Percentiles rank a stretch among this genome's conserved stretches.
These are phyloP conservation scores for Ogataea polymorpha DNA, from an alignment of 805 yeast genomes.

Conservation along the genomic window DNA sequence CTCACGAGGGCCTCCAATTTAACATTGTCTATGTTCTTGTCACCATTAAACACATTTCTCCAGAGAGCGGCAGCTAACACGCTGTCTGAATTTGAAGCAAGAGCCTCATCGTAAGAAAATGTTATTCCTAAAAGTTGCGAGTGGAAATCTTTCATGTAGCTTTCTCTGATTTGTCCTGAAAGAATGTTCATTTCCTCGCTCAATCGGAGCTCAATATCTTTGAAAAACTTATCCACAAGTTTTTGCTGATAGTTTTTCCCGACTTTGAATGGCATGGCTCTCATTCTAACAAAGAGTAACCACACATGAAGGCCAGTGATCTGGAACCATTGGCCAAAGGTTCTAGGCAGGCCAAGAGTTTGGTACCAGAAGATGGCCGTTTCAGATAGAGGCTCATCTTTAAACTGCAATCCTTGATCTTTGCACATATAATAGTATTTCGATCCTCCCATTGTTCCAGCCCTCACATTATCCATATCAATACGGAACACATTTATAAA, in stretches of 20 bases:
- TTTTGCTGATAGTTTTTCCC: constrained; percentile 91
- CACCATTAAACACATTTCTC: constrained; percentile 90
- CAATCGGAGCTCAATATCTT: constrained; percentile 84
- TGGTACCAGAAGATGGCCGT: constrained; percentile 84
- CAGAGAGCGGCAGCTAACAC: constrained; percentile 76
- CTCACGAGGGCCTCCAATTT: constrained; percentile 87
- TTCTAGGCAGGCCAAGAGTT: constrained; percentile 73
- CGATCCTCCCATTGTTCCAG: constrained; percentile 94
- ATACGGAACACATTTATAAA: constrained; percentile 60
- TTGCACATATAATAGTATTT: constrained; percentile 84
- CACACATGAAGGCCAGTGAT: constrained; percentile 87
- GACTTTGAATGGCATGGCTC: constrained; percentile 89
- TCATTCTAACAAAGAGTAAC: constrained; percentile 92
- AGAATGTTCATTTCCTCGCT: constrained; percentile 81
- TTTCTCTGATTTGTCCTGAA: constrained; percentile 78
- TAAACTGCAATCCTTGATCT: constrained; percentile 74
- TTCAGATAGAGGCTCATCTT: constrained; percentile 66
- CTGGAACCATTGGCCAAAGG: constrained; percentile 96
- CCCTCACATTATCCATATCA: constrained; percentile 89
- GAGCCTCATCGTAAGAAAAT: constrained; percentile 89
- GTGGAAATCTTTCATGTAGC: constrained; percentile 85
- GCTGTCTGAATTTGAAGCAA: constrained; percentile 67
- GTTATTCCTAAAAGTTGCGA: constrained; percentile 87
- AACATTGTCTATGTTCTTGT: constrained; percentile 73
- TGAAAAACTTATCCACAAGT: constrained; percentile 81